Evolutionary conservation across 768 basidiomycete species (phyloP).

Genomic region (Suillus placidus): DNA sequence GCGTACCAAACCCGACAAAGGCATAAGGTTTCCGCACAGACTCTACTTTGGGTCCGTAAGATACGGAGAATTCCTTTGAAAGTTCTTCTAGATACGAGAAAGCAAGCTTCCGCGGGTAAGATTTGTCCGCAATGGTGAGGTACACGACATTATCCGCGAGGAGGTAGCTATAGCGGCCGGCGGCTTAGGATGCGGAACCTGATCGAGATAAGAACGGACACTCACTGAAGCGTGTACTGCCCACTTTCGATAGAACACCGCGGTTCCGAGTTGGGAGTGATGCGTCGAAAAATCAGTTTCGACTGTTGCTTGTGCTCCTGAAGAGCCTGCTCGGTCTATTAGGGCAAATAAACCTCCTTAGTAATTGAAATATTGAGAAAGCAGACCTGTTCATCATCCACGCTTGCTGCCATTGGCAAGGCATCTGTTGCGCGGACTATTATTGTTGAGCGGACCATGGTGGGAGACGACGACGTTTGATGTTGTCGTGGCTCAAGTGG

Average conservation of each 20-base stretch:
- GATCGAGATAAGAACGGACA: slow-evolving; percentile 21
- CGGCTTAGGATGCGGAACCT: background rate
- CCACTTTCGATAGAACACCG: slow-evolving; percentile 97
- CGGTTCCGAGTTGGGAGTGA: slow-evolving; percentile 93
- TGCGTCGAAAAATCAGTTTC: slow-evolving; percentile 93
- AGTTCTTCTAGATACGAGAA: slow-evolving; percentile 98
- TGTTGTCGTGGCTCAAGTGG: slow-evolving; percentile 4
- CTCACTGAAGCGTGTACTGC: slow-evolving; percentile 93
- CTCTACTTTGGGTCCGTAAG: slow-evolving; percentile 94
- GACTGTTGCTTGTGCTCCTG: slow-evolving; percentile 99
- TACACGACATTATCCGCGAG: slow-evolving; percentile 94
- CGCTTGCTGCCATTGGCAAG: slow-evolving; percentile 90
- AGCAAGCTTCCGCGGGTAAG: slow-evolving; percentile 94
- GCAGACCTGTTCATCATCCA: slow-evolving; percentile 93
- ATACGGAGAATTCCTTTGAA: slow-evolving; percentile 91
- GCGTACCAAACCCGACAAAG: slow-evolving; percentile 94
- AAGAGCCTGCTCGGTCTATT: slow-evolving; percentile 87
- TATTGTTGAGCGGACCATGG: slow-evolving; percentile 86
- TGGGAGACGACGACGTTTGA: slow-evolving; percentile 9
- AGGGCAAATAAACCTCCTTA: background rate
- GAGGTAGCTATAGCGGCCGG: slow-evolving; percentile 70
- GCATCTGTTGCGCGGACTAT: slow-evolving; percentile 86
- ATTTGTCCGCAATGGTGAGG: slow-evolving; percentile 93
- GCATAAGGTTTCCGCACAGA: slow-evolving; percentile 95
- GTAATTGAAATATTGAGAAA: background rate